These are phyloP conservation scores for Setaria italica DNA, from an alignment of 202 grass and related monocot species.

Conservation along the genomic window DNA sequence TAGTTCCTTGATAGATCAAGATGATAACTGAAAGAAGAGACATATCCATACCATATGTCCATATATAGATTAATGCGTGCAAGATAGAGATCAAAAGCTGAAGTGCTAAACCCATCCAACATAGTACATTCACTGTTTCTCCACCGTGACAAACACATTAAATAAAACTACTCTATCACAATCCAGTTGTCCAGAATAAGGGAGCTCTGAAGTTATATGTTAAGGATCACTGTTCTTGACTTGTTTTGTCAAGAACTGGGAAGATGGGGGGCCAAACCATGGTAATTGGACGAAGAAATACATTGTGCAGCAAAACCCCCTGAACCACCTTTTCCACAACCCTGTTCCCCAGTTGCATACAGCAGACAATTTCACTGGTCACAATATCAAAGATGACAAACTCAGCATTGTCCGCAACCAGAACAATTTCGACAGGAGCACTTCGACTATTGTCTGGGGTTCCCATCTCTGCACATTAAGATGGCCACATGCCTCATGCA, in stretches of 20 bases:
- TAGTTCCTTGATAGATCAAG: not conserved
- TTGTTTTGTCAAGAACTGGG: not conserved
- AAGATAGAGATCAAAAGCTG: too few relatives aligned
- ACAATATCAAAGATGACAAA: conserved; percentile 39
- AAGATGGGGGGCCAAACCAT: conserved; percentile 43
- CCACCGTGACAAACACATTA: too few relatives aligned
- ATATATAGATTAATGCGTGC: not conserved
- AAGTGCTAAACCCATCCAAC: too few relatives aligned
- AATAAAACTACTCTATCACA: too few relatives aligned
- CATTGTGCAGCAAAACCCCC: not conserved
- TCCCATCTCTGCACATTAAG: conserved; percentile 1
- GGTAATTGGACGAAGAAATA: not conserved
- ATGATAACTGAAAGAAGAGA: not conserved
- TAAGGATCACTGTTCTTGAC: not conserved
- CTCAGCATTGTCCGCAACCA: conserved; percentile 30
- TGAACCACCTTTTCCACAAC: conserved; percentile 29
- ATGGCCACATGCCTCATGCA: not conserved
- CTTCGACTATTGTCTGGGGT: not conserved
- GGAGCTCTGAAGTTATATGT: not conserved
- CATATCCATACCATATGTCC: not conserved
- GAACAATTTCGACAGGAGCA: not conserved
- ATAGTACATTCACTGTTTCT: too few relatives aligned
- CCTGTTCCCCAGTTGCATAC: conserved; percentile 22
- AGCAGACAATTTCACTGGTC: conserved; percentile 12
- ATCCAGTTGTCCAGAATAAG: not conserved